Base-by-base conservation (phyloP, 345 rosid genomes). In the Populus alba region DNA sequence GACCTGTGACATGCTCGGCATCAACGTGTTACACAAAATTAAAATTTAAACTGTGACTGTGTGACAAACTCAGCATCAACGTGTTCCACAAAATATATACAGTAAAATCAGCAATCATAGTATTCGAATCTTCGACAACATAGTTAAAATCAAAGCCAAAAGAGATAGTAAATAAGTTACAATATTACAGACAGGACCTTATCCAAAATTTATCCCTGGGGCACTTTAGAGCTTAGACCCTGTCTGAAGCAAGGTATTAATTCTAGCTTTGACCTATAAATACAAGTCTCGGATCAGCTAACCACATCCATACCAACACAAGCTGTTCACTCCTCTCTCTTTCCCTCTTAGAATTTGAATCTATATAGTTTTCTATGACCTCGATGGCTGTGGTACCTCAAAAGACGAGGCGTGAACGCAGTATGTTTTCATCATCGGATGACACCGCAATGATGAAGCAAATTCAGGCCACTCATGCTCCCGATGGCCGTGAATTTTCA, bases 361-460 rank as follows among this genome's bases (percentile, higher is more conserved):
- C 59, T 18, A 17, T 51, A 51, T 6, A 18, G 27, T 73, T 66
- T 18, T 17, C 17, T 55, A 33, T 1, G 5, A 51, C 25, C 10
- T 37, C 68, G 3, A 81, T 81, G 83, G 77, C 76, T 31, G 11
- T 66, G 38, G 83, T 53, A 53, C 70, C 77, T 66, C 77, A n/a
- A 31, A 72, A 13, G 59, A 11, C 4, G 39, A 57, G 72, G 37
- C 37, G 72, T 6, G 76, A 83, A 3, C 77, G 81, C 35, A 35
- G 11, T 2, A 47, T 83, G 81, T 83, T 90, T 78, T 51, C 91
- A 7, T 55, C 90, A 43, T 85, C 94, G 0, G 94, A 91, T 71
- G 94, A 91, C 81, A 82, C 39, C 63, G 87, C 73, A 22, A 87
- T 89, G 87, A 65, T 85, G 86, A 92, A 79, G 85, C 91, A 89